These are phyloP conservation scores for Sporobolomyces roseus DNA, from an alignment of 768 basidiomycete genomes.

Conservation along the genomic window DNA sequence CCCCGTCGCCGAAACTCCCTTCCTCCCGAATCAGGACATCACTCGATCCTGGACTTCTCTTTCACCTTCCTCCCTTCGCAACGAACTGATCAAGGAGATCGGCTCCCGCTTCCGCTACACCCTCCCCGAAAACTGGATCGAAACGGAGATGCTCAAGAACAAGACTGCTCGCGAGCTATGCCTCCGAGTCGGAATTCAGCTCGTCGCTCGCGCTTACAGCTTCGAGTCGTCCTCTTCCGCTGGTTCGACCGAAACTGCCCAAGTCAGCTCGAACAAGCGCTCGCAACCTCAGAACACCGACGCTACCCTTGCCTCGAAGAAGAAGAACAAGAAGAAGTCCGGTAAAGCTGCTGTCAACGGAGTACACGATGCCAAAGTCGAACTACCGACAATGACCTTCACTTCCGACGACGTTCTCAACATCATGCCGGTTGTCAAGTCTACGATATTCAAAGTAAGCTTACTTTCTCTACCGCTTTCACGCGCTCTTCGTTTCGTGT, in stretches of 20 bases:
- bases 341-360: slow-evolving; percentile 43
- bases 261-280: too few relatives aligned
- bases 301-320: neutral
- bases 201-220: slow-evolving; percentile 49
- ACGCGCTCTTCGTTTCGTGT: neutral
- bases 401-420: slow-evolving; percentile 51
- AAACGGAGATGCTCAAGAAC: slow-evolving; percentile 45
- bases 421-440: slow-evolving; percentile 50
- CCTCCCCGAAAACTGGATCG: slow-evolving; percentile 46
- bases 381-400: slow-evolving; percentile 46
- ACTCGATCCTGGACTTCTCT: slow-evolving; percentile 49
- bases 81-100: slow-evolving; percentile 47
- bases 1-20: slow-evolving; percentile 48
- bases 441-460: slow-evolving; percentile 49
- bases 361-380: neutral
- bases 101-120: slow-evolving; percentile 50
- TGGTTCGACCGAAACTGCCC: neutral
- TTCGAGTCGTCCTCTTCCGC: slow-evolving; percentile 42
- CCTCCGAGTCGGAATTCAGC: slow-evolving; percentile 50
- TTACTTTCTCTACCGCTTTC: neutral
- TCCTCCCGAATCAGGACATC: slow-evolving; percentile 39
- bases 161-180: slow-evolving; percentile 52
- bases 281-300: too few relatives aligned
- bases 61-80: slow-evolving; percentile 48
- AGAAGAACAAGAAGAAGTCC: slow-evolving; percentile 43